Base-by-base conservation (phyloP, 495 filamentous ascomycete genomes). In the Podospora pseudoanserina region DNA sequence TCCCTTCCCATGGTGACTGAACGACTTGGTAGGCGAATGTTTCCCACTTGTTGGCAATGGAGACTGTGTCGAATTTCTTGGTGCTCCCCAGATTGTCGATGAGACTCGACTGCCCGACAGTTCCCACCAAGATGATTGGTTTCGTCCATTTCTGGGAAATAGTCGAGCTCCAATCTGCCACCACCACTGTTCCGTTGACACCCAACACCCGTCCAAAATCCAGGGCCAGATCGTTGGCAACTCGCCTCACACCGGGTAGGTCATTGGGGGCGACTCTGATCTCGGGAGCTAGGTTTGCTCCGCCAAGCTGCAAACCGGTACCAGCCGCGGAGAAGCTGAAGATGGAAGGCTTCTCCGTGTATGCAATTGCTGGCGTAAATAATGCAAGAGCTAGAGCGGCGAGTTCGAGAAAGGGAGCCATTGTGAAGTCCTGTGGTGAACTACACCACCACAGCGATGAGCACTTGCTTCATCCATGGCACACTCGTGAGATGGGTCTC, bases 11-110 rank as follows among this genome's bases (percentile, higher is more conserved):
- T 64, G 30, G 89, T 81, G 55, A 76, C 71, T 19, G 79, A 3
- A 89, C 79, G 6, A 89, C 74, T 23, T 78, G 72, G 23, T 85
- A 85, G 11, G 80, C 76, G 72, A 84, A 90, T 0, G 85, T 82
- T 74, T 91, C 88, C 87, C 88, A 90, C 69, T 86, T 82, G 0
- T 83, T 84, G 18, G 78, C 73, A 39, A 86, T 83, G 0, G 74
- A 63, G 1, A 77, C 68, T 7, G 80, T 78, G 73, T 88, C 81
- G 16, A 90, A 71, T 27, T 75, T 75, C 73, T 85, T 86, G n/a
- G 80, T 76, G 0, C 73, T 69, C 5, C 70, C 68, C 9, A 86
- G 71, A 18, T 86, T 74, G 19, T 82, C 78, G 67, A 87, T 78
- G 4, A 86, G 72, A 32, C 74, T 78, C 16, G 82, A 85, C 26